Evolutionary conservation across 192 early-diverging fungal species (phyloP), one percentile per base, ranked within the genome.

Genomic region (Gaertneriomyces sp.): DNA sequence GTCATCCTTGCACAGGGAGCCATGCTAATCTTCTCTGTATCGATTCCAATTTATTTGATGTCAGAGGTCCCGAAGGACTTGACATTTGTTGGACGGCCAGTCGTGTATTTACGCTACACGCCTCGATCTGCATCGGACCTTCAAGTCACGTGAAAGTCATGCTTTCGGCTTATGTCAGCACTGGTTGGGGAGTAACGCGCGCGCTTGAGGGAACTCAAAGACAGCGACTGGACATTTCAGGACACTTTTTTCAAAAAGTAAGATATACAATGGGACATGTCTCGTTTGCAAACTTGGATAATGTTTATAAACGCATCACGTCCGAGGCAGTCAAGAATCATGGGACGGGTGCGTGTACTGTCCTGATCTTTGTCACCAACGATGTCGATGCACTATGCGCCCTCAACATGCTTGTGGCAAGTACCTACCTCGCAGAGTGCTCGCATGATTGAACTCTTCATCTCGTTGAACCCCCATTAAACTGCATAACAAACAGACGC

Each of bases 341-440:
- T 10, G 57, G 50, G 17, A 46, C 74, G 17, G 66, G 53, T 40
- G 66, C 66, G n/a, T 68, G 57, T 25, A 74, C 85, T 0, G 80
- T 88, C 14, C 70, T 93, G 10, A 71, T 93, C 45, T 91, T 93
- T 69, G 91, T 88, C 5, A 74, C 87, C 0, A 72, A 83, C 7
- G 92, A 95, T 75, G 85, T 84, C 5, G 93, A 95, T 76, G 81
- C 86, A 5, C 74, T 95, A 9, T 95, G 93, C 75, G 90, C 87
- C 6, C 80, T 83, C 68, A 86, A 87, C 60, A 91, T 93, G 58
- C 76, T 93, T 17, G 83, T 85, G 71, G 89, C 88, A 68, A 72
- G 63, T n/a, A n/a, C n/a, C n/a, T n/a, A n/a, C n/a, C n/a, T n/a
- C n/a, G n/a, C n/a, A n/a, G n/a, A n/a, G n/a, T n/a, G n/a, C n/a